Conservation (phyloP, 2,329 filamentous ascomycete genomes). For the Colletotrichum kahawae region DNA sequence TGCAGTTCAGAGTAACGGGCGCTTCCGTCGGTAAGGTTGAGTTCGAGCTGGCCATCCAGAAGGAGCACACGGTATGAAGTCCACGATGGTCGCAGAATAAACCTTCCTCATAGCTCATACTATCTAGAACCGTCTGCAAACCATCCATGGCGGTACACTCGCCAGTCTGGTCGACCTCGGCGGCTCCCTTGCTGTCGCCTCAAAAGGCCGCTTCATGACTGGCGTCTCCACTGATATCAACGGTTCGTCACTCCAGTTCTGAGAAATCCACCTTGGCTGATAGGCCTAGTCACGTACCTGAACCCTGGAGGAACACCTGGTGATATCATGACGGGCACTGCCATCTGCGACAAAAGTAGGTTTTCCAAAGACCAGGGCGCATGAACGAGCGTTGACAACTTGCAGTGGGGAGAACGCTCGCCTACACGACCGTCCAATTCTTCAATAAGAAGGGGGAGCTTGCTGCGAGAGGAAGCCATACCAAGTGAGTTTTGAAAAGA, state of each 20-base stretch:
- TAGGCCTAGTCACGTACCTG: conserved; percentile 62
- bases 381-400: not conserved
- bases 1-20: conserved; percentile 69
- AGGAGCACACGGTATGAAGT: conserved; percentile 71
- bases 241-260: conserved; percentile 39
- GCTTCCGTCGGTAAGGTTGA: conserved; percentile 72
- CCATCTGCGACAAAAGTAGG: conserved; percentile 66
- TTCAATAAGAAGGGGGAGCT: conserved; percentile 63
- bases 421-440: conserved; percentile 66
- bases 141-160: conserved; percentile 79
- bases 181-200: conserved; percentile 69
- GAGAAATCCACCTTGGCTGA: accelerated
- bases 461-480: conserved; percentile 68
- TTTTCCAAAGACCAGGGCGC: not conserved
- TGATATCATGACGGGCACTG: conserved; percentile 60
- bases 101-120: not conserved
- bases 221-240: conserved; percentile 71
- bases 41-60: conserved; percentile 77
- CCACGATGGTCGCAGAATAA: not conserved
- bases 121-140: conserved; percentile 73
- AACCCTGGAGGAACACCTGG: conserved; percentile 62
- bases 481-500: conserved; percentile 54
- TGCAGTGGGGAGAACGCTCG: conserved; percentile 67
- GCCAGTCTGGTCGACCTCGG: conserved; percentile 76
- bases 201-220: conserved; percentile 65